Evolutionary conservation across 2,329 filamentous ascomycete species (phyloP).

Genomic region (Exophiala calicioides): DNA sequence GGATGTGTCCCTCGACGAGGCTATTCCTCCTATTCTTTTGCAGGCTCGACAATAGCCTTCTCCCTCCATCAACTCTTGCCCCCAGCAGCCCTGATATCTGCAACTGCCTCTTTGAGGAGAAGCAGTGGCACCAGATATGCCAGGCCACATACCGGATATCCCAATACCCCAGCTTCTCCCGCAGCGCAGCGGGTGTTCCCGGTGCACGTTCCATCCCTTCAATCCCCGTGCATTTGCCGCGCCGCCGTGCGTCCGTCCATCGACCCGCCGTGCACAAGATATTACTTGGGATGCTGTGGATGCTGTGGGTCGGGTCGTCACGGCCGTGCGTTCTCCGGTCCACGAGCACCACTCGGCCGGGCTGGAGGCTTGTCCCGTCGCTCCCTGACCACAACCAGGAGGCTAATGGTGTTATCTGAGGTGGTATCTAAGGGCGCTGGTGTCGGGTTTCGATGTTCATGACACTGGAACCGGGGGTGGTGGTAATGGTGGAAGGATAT

Average conservation of each 20-base stretch:
- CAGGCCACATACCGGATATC: too few species aligned
- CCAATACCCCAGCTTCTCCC: too few species aligned
- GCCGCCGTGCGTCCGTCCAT: constrained; percentile 33
- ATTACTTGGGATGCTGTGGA: too few species aligned
- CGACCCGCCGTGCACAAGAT: constrained; percentile 33
- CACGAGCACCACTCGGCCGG: constrained; percentile 42
- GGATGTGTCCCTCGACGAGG: too few species aligned
- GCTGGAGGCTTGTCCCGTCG: constrained; percentile 39
- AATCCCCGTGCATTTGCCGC: constrained; percentile 37
- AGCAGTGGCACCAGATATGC: too few species aligned
- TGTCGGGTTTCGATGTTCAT: constrained; percentile 30
- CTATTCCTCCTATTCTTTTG: too few species aligned
- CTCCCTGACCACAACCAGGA: constrained; percentile 39
- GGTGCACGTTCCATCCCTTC: constrained; percentile 40
- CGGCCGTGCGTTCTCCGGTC: constrained; percentile 40
- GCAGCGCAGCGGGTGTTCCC: constrained; percentile 39
- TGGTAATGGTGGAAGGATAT: too few species aligned
- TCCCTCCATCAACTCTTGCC: too few species aligned
- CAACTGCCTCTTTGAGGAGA: too few species aligned
- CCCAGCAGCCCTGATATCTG: too few species aligned
- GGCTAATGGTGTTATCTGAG: constrained; percentile 39
- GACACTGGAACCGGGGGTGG: too few species aligned
- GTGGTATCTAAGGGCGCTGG: constrained; percentile 34
- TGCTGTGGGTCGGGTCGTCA: constrained; percentile 34
- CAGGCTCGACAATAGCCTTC: too few species aligned